These are phyloP conservation scores for Wickerhamomyces ciferrii DNA, from an alignment of 805 yeast genomes.

Conservation along the genomic window DNA sequence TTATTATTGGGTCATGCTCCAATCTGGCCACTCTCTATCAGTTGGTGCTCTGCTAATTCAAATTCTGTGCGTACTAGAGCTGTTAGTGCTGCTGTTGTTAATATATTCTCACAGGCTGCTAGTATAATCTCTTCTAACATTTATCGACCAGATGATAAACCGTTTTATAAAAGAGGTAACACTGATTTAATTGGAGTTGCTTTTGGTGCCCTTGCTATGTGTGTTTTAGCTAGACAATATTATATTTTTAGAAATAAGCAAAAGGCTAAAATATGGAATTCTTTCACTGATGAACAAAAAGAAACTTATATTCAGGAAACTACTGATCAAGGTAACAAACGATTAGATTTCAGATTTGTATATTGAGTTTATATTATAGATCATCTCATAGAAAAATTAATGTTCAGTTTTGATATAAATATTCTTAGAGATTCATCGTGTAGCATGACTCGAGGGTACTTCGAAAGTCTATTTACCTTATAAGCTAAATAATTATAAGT, in stretches of 20 bases:
- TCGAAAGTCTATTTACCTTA: too few relatives aligned
- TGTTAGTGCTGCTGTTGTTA: conserved; percentile 57
- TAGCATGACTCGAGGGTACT: too few relatives aligned
- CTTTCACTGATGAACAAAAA: conserved; percentile 42
- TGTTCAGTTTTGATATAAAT: too few relatives aligned
- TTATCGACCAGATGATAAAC: conserved; percentile 50
- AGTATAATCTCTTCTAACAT: conserved; percentile 49
- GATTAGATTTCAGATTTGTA: conserved; percentile 45
- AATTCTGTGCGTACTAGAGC: conserved; percentile 54
- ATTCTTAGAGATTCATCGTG: too few relatives aligned
- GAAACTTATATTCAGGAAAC: conserved; percentile 40
- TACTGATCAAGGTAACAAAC: conserved; percentile 46
- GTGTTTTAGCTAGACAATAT: conserved; percentile 20
- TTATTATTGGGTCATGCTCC: background rate
- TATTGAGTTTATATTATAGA: conserved; percentile 15
- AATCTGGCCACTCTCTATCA: background rate
- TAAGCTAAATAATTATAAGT: too few relatives aligned
- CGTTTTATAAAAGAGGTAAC: conserved; percentile 55
- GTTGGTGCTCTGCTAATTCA: conserved; percentile 53
- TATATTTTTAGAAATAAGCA: conserved; percentile 14
- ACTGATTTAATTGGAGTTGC: conserved; percentile 29
- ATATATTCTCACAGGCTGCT: conserved; percentile 58
- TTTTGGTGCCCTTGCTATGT: conserved; percentile 25
- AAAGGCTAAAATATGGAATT: conserved; percentile 44
- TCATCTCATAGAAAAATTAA: too few relatives aligned